Base-by-base conservation (phyloP, 1,139 yeast genomes). In the Hyphopichia buzzinii region DNA sequence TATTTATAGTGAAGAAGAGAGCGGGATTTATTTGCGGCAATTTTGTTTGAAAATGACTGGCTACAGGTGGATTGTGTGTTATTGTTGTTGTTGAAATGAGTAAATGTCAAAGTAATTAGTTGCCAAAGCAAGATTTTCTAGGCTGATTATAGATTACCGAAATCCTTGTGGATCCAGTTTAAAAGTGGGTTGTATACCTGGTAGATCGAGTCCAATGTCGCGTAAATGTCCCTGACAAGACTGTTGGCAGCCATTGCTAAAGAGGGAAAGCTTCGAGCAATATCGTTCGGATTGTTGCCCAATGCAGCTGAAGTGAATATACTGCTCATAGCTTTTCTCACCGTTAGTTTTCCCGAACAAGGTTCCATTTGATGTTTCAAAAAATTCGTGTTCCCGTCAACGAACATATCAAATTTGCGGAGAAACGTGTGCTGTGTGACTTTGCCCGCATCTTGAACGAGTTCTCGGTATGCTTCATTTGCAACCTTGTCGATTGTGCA, bases 141-240 rank as follows among this genome's bases (percentile, higher is more conserved):
- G 27, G 27, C 12, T 25, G 16, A 33, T 15, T 10, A 23, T 8
- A 50, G 54, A 17, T 39, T 42, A 8, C 62, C 62, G 29, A 58
- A 38, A 39, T 63, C 69, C 26, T 28, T 31, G 42, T 56, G 51
- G 5, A 64, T 54, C 70, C 70, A 64, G 42, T 59, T 54, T 13
- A 63, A 41, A 13, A 59, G 41, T 4, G 67, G 67, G 23, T 47
- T 39, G 37, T 63, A 62, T 10, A 60, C 37, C 15, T 42, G 38
- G 44, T 57, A 60, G 15, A 58, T 46, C 31, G 36, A 46, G 11
- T 25, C 21, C 8, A 43, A 39, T 8, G 47, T 34, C 3, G 21
- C 21, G 24, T 32, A 14, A 10, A 46, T 14, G 13, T 21, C 26
- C n/a, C 8, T n/a, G 13, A n/a, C 14, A 25, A n/a, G 27, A 6